Evolutionary conservation across 257 asterid species (phyloP), one percentile per base, ranked within the genome.

Genomic region (Ilex asprella): DNA sequence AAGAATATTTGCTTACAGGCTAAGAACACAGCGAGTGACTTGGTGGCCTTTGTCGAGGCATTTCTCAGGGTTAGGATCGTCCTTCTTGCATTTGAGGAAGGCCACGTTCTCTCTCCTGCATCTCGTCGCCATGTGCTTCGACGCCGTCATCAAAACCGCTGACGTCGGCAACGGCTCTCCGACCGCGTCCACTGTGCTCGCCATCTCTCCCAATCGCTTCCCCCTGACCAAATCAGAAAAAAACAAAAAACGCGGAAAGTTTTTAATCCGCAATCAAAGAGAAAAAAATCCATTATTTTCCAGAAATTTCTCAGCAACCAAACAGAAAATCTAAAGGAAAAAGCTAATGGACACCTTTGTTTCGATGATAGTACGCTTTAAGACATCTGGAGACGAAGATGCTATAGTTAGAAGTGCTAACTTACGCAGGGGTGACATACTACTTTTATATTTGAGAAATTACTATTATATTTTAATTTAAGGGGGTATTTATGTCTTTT

Each of bases 1-100:
- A 21, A 0, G 27, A 21, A 21, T 21, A 21, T 21, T 21, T 29
- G 73, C 95, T 87, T 81, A 89, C 95, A 89, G 76, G 74, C 75
- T 70, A 47, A 86, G 82, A 58, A 87, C 95, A 41, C 95, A 84
- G 35, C 82, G 82, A 58, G 95, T 87, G 39, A 89, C 95, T 81
- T 86, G 91, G 47, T 78, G 86, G 32, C 95, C 94, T 78, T 81
- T 84, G 30, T 77, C 85, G 7, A 87, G 88, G 71, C 97, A 86
- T 63, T 87, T 84, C 78, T 84, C 90, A 4, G 94, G 95, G 74
- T 89, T 86, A 1, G 85, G 86, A 62, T 86, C 97, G 66, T 80
- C 82, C 82, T 84, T 86, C 78, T 84, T 81, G 83, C 97, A 86
- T 80, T 75, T 85, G 70, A 89, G 65, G 73, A 83, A 89, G 4